phyloP scores from a whole-genome alignment of 2,329 filamentous ascomycete species.

The Beauveria scarabaeidicola region DNA sequence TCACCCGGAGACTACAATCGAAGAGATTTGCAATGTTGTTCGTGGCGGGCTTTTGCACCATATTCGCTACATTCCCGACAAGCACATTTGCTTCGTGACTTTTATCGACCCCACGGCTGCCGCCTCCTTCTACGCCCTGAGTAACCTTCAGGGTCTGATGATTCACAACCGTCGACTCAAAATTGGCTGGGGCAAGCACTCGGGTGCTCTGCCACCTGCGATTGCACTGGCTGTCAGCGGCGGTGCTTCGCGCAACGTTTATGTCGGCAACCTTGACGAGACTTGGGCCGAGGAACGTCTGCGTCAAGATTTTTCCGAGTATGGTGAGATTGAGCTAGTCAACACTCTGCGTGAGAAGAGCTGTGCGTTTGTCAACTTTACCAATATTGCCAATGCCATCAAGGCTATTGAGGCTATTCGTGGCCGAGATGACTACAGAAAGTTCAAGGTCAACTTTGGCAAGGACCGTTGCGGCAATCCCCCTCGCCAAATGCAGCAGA shows the following conservation, averaged over 20 bases:
- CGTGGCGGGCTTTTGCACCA: constrained; percentile 92
- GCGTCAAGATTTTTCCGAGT: constrained; percentile 93
- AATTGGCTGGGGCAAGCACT: constrained; percentile 99
- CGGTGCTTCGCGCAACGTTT: constrained; percentile 95
- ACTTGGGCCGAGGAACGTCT: constrained; percentile 94
- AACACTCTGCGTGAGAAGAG: constrained; percentile 97
- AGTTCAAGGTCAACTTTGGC: constrained; percentile 99
- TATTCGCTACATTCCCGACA: constrained; percentile 98
- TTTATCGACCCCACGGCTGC: constrained; percentile 98
- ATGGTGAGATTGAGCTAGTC: constrained; percentile 94
- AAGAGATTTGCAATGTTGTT: constrained; percentile 99
- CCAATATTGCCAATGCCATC: constrained; percentile 98
- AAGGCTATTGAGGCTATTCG: constrained; percentile 97
- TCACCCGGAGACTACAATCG: constrained; percentile 95
- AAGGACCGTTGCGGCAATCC: constrained; percentile 98
- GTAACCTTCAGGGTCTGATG: constrained; percentile 96
- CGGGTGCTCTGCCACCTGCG: constrained; percentile 86
- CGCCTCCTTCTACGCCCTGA: constrained; percentile 94
- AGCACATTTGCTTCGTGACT: constrained; percentile 99
- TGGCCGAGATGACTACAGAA: constrained; percentile 89
- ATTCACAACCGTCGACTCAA: constrained; percentile 97
- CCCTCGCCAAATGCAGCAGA: constrained; percentile 69
- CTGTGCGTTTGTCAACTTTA: constrained; percentile 99
- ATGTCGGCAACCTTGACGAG: constrained; percentile 95
- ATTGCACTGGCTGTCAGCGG: constrained; percentile 94